Evolutionary conservation across 805 yeast species (phyloP), one percentile per base, ranked within the genome.

Genomic region (Yamadazyma olivae): DNA sequence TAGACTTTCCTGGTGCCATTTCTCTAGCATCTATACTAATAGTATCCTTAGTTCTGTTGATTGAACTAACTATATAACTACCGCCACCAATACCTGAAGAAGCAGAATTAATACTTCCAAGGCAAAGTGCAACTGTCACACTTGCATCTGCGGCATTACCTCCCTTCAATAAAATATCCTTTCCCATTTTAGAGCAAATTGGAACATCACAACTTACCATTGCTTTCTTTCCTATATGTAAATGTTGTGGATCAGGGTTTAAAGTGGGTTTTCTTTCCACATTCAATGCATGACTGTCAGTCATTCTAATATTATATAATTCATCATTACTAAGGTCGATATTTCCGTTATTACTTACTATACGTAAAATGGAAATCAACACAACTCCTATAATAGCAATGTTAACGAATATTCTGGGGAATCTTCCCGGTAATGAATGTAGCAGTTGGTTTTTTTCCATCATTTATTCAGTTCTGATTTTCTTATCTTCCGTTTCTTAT

Each of bases 71-170:
- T 29, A 84, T 82, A 49, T 76, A 88, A 0, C 84, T 87, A 7
- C 99, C 98, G 4, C 98, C 98, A 6, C 97, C 96, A 28, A 91
- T 81, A 0, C 97, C 96, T 1, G 95, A 81, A 39, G 82, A 81
- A 63, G 83, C 87, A 44, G 88, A 80, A 53, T 86, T 85, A 16
- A 87, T 61, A 36, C 85, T 71, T 2, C 98, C 98, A 21, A 91
- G 78, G 53, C 99, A 91, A 19, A 91, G 67, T 0, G 95, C 87
- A 9, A 86, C 84, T 0, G 95, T 83, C 2, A 91, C 82, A 0
- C 95, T 86, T 0, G 96, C 95, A 56, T 91, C 99, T 0, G 95
- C 96, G 2, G 97, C 96, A 49, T 78, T 81, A 0, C 96, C 95
- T 5, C 77, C 79, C 16, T 49, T 45, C 35, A 58, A 49, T 20